Conservation (phyloP, 2,329 filamentous ascomycete genomes). For the Tolypocladium endophyticum region DNA sequence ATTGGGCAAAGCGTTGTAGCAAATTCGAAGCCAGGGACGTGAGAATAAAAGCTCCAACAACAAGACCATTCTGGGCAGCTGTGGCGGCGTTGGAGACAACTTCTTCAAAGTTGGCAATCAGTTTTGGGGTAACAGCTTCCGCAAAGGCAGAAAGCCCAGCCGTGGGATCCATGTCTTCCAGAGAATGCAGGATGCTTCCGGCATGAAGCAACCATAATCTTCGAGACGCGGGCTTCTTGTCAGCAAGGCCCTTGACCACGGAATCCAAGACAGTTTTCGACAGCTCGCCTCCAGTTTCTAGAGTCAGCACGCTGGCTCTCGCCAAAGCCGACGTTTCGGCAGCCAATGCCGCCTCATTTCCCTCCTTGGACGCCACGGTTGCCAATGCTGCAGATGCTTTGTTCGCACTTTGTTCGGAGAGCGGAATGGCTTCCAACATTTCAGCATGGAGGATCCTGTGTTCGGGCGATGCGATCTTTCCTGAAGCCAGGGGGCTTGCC, state of each 20-base stretch:
- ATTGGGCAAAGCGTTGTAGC: constrained; percentile 43
- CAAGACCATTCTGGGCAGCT: constrained; percentile 72
- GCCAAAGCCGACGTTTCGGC: constrained; percentile 66
- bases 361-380: constrained; percentile 66
- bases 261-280: constrained; percentile 59
- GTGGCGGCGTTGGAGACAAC: constrained; percentile 66
- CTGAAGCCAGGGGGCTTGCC: constrained; percentile 64
- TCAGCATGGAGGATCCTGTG: constrained; percentile 76
- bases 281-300: constrained; percentile 50
- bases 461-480: constrained; percentile 76
- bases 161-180: constrained; percentile 33
- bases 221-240: constrained; percentile 72
- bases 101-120: constrained; percentile 67
- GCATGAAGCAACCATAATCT: constrained; percentile 71
- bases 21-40: constrained; percentile 50
- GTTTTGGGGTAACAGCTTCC: constrained; percentile 39
- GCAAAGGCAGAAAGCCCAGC: constrained; percentile 38
- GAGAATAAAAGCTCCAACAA: constrained; percentile 68
- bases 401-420: constrained; percentile 50
- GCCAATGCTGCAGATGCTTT: constrained; percentile 59
- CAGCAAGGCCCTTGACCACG: constrained; percentile 69
- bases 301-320: constrained; percentile 49
- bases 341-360: constrained; percentile 72
- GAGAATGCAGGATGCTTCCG: constrained; percentile 57
- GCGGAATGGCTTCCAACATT: constrained; percentile 58